Base-by-base conservation (phyloP, 768 basidiomycete genomes). In the Sutorius australiensis region DNA sequence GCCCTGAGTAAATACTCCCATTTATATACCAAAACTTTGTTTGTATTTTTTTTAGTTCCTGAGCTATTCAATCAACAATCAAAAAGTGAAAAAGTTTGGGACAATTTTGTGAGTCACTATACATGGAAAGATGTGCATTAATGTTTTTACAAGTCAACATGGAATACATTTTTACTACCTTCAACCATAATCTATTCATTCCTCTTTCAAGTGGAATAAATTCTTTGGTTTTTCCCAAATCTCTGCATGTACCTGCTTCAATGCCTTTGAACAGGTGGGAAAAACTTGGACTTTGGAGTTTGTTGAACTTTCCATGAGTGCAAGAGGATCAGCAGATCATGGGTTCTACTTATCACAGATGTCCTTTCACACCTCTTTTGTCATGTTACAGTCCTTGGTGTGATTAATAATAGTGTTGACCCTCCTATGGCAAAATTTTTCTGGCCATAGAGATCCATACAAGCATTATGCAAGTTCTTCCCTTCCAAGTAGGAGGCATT, bases 401-500 rank as follows among this genome's bases (percentile, higher is more conserved):
- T 10, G 8, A 10, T 10, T 10, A n/a, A 4, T 24, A 24, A 24
- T 4, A 24, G n/a, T n/a, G 24, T 24, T 24, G 24, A 24, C 4
- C 24, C 11, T 6, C 17, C 2, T 36, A 14, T 53, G 55, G 21
- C 21, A 21, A 36, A 46, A 9, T 6, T 31, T 32, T 21, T 5
- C 21, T 12, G 11, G 0, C 7, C 37, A 6, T 3, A 37, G 6
- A n/a, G 2, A 30, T 12, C 37, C 27, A 2, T 32, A 38, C 33
- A 59, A n/a, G 6, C 37, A 10, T 0, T 30, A 12, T 17, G 32
- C 16, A 0, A 54, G 6, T 11, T 51, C 49, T 9, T 49, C 58
- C 52, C 53, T 62, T 9, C 54, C 61, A 16, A 48, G 37, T 14
- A 55, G 37, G 28, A 68, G 54, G 31, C 59, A 49, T 16, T 32